These are phyloP conservation scores for Penicillium sp. DNA, from an alignment of 2,329 filamentous ascomycete species.

Conservation along the genomic window DNA sequence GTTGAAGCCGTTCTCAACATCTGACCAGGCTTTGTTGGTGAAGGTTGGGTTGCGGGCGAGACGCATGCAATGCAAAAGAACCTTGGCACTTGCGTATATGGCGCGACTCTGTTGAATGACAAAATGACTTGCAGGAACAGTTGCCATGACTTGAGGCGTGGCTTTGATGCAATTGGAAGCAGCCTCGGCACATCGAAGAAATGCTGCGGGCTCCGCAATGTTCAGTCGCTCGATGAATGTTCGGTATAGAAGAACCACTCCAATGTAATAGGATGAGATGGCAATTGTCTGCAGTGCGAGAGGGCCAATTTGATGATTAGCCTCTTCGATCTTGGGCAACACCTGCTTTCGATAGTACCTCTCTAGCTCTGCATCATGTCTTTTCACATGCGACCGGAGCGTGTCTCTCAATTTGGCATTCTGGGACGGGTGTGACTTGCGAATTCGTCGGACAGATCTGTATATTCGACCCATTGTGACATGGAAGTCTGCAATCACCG, in stretches of 20 bases:
- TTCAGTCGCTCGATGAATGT: constrained; percentile 6
- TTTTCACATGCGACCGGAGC: constrained; percentile 4
- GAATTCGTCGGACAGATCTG: constrained; percentile 6
- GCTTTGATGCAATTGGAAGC: constrained; percentile 11
- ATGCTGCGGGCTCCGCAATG: constrained; percentile 1
- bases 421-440: background rate
- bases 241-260: constrained; percentile 9
- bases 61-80: constrained; percentile 11
- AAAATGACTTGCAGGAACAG: constrained; percentile 8
- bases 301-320: background rate
- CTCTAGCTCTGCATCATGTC: constrained; percentile 8
- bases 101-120: constrained; percentile 9
- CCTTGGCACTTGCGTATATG: constrained; percentile 6
- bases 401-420: constrained; percentile 1
- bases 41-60: constrained; percentile 8
- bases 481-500: constrained; percentile 8
- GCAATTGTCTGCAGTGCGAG: constrained; percentile 8
- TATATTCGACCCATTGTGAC: constrained; percentile 11
- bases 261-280: constrained; percentile 10
- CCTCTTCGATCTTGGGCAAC: constrained; percentile 2
- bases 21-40: constrained; percentile 7
- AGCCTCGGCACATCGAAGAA: constrained; percentile 10
- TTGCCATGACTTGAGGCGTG: constrained; percentile 8
- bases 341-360: constrained; percentile 9
- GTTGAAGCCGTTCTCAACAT: constrained; percentile 5